Evolutionary conservation across 768 basidiomycete genomes (phyloP).

Genomic region (Hypholoma fasciculare): DNA sequence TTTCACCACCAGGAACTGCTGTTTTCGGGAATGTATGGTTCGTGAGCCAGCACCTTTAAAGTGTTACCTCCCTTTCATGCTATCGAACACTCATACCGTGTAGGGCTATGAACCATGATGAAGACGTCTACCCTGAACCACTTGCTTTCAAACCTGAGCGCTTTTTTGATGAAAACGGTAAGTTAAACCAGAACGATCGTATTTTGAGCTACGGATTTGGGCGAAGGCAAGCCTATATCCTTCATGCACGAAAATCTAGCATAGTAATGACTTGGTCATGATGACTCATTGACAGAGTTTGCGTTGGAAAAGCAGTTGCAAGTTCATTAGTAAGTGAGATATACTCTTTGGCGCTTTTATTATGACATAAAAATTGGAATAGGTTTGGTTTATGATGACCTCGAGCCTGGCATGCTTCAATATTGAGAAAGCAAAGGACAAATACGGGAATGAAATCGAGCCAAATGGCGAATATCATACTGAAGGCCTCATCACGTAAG

Average conservation of each 20-base stretch:
- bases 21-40: slow-evolving; percentile 1
- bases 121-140: slow-evolving; percentile 31
- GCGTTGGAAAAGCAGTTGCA: slow-evolving; percentile 4
- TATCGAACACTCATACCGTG: too few species aligned
- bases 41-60: background rate
- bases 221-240: background rate
- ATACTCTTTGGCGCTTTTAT: background rate
- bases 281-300: background rate
- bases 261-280: background rate
- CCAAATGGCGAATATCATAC: background rate
- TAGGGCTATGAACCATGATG: slow-evolving; percentile 26
- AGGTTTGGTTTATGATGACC: background rate
- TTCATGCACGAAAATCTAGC: background rate
- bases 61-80: background rate
- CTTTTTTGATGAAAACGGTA: slow-evolving; percentile 21
- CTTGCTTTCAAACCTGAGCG: slow-evolving; percentile 31
- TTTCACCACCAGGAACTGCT: background rate
- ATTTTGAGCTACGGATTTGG: slow-evolving; percentile 13
- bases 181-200: slow-evolving; percentile 16
- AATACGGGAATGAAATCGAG: background rate
- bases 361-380: too few species aligned
- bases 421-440: background rate
- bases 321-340: slow-evolving; percentile 7
- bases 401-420: background rate
- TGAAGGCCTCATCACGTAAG: slow-evolving; percentile 1